These are phyloP conservation scores for Juglanconis sp. DNA, from an alignment of 2,329 filamentous ascomycete species.

Conservation along the genomic window DNA sequence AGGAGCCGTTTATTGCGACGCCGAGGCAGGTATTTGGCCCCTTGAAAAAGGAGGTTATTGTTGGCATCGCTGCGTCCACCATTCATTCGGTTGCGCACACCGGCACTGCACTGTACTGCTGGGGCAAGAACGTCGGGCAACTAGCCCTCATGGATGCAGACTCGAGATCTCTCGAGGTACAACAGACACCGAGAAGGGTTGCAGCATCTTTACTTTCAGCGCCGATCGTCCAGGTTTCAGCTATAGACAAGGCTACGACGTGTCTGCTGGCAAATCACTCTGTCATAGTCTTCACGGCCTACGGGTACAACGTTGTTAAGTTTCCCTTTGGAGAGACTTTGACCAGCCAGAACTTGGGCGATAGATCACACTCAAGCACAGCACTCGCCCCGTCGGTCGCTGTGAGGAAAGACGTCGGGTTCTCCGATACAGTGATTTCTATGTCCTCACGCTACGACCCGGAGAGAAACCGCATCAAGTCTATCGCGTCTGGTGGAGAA, in stretches of 20 bases:
- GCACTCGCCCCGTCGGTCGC: no score
- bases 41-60: constrained; percentile 78
- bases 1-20: constrained; percentile 76
- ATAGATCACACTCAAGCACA: neutral
- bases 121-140: constrained; percentile 93
- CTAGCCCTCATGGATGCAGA: constrained; percentile 93
- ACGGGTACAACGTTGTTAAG: constrained; percentile 86
- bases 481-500: constrained; percentile 81
- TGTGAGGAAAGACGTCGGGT: no score
- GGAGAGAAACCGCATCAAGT: constrained; percentile 65
- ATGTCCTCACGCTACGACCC: constrained; percentile 63
- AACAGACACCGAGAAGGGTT: constrained; percentile 78
- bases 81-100: constrained; percentile 92
- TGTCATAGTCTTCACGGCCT: constrained; percentile 92
- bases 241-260: constrained; percentile 85
- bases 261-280: constrained; percentile 82
- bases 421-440: constrained; percentile 45
- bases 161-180: constrained; percentile 83
- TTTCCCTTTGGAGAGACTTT: constrained; percentile 71
- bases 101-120: constrained; percentile 77
- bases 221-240: constrained; percentile 74
- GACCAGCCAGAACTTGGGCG: constrained; percentile 63
- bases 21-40: constrained; percentile 90
- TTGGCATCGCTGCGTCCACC: constrained; percentile 82
- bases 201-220: constrained; percentile 77